Evolutionary conservation across 345 rosid genomes (phyloP).

Genomic region (Eucalyptus polybractea): DNA sequence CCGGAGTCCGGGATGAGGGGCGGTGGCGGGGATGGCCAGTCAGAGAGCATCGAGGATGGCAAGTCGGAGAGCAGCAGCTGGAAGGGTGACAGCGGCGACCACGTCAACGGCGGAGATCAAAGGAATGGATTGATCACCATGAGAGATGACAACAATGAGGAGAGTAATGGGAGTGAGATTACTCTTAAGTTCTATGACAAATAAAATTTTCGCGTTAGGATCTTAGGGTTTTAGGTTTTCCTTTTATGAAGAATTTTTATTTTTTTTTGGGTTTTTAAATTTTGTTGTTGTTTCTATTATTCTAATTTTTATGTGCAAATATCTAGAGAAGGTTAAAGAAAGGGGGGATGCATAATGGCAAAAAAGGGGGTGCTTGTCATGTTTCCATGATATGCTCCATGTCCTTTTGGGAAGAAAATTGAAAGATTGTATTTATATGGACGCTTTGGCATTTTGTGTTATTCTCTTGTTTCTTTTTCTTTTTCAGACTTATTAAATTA

Average conservation of each 20-base stretch:
- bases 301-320: neutral
- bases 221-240: neutral
- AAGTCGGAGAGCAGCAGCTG: constrained; percentile 82
- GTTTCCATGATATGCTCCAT: neutral
- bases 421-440: constrained; percentile 2
- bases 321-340: neutral
- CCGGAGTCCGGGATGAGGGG: constrained; percentile 39
- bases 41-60: constrained; percentile 78
- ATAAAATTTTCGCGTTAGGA: neutral
- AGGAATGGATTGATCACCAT: constrained; percentile 56
- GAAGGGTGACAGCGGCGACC: constrained; percentile 54
- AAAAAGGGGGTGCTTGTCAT: neutral
- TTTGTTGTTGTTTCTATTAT: neutral
- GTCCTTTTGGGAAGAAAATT: neutral
- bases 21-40: constrained; percentile 25
- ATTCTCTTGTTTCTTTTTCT: neutral
- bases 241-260: neutral
- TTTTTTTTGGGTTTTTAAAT: neutral
- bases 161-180: constrained; percentile 80
- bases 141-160: constrained; percentile 63
- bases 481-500: neutral
- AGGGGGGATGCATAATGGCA: neutral
- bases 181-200: constrained; percentile 60
- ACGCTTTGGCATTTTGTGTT: neutral
- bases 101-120: constrained; percentile 39